Evolutionary conservation across 2,329 filamentous ascomycete genomes (phyloP).

Genomic region (Aureobasidium vineae): DNA sequence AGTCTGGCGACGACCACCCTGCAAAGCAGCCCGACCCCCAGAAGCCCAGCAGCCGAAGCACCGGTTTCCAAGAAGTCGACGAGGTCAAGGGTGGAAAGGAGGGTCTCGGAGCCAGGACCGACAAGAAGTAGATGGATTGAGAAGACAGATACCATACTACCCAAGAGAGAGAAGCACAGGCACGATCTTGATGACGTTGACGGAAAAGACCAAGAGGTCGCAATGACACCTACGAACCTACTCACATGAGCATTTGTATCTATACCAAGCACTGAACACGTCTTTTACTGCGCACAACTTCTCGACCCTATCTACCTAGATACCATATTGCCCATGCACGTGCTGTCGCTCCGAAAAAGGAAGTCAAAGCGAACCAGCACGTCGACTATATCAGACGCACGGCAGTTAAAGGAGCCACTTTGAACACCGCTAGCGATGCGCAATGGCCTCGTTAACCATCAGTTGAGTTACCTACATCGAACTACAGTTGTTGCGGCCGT

Average conservation of each 20-base stretch:
- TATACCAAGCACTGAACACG: background rate
- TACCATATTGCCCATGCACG: background rate
- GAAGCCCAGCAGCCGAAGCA: conserved; percentile 36
- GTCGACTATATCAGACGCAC: background rate
- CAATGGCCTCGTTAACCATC: background rate
- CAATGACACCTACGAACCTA: background rate
- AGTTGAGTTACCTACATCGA: background rate
- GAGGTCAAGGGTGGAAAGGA: conserved; percentile 40
- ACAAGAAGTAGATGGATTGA: conserved; percentile 11
- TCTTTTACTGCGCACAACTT: background rate
- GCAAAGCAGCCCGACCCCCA: conserved; percentile 43
- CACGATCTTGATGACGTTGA: background rate
- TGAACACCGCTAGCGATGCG: too few relatives aligned
- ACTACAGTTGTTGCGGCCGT: conserved; percentile 3
- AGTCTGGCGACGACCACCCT: conserved; percentile 39
- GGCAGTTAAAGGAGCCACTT: too few relatives aligned
- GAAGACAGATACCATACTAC: background rate
- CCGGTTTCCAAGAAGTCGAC: conserved; percentile 35
- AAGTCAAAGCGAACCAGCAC: background rate
- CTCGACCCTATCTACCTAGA: background rate
- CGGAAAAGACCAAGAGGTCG: background rate
- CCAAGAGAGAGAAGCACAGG: background rate
- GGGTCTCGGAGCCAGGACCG: conserved; percentile 30
- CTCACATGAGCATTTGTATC: background rate
- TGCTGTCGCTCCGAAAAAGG: background rate